Evolutionary conservation across 2,329 filamentous ascomycete genomes (phyloP), one percentile per base, ranked within the genome.

Genomic region (Claviceps quebecensis): DNA sequence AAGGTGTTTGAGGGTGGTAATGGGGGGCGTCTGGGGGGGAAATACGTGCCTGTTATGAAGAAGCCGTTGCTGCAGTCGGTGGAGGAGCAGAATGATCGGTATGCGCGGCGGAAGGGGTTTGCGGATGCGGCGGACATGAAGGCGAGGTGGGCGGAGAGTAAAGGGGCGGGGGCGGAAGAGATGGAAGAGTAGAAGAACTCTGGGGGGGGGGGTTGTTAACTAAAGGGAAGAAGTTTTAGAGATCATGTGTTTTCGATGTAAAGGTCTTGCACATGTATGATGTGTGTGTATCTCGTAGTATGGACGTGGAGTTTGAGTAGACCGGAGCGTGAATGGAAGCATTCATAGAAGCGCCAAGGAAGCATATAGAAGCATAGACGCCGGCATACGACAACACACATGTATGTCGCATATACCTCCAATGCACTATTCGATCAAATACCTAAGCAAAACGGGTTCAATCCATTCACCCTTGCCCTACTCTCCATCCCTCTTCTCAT

Each of bases 81-180:
- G 8, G 71, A 76, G 55, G 76, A 78, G 61, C 69, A 75, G 49
- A 81, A 83, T 57, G 76, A 83, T 56, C 71, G 69, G 57, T 84
- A 78, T 63, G 80, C 82, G n/a, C 68, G 74, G 59, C 72, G 72
- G 53, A 80, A 77, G 62, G 81, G 82, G 0, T 81, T 76, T 56
- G 69, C 67, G 39, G 69, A 66, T 54, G 69, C 74, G 1, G 72
- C 72, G 51, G 77, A 78, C 50, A 69, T 76, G 69, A 60, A 66
- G 49, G 59, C 60, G 48, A 66, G 54, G 52, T 58, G 56, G 14
- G 63, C 64, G 16, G 29, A 34, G 29, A 34, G 29, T 11, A 34
- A 34, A 9, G 26, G 2, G 26, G 7, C 26, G 7, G 62, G 58
- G n/a, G 63, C 65, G 52, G 64, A 63, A 9, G 59, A 57, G 49